phyloP scores from a whole-genome alignment of 192 early-diverging fungal genomes.

The Mortierella hygrophila region DNA sequence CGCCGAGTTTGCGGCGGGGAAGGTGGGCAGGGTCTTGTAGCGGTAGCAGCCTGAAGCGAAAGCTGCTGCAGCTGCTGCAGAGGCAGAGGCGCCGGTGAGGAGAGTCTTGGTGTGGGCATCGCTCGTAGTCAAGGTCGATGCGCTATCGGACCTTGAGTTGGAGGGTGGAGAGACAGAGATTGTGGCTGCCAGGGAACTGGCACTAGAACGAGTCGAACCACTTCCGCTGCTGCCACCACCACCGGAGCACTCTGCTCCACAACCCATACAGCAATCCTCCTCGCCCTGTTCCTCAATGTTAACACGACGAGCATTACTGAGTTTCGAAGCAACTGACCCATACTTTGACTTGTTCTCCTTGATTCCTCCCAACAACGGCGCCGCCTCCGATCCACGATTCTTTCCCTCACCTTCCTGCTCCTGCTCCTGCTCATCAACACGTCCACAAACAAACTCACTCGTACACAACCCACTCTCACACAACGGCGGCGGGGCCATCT shows the following conservation, averaged over 20 bases:
- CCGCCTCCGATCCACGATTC: not conserved
- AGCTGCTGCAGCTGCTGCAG: not conserved
- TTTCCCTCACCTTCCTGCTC: not conserved
- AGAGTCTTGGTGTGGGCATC: not conserved
- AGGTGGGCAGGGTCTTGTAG: slow-evolving; percentile 34
- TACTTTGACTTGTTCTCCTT: not conserved
- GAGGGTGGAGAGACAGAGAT: not conserved
- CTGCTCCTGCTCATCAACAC: not conserved
- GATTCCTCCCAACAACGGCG: slow-evolving; percentile 5
- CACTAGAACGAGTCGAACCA: not conserved
- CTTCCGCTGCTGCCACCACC: not conserved
- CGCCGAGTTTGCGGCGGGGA: slow-evolving; percentile 8
- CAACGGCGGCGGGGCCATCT: slow-evolving; percentile 1
- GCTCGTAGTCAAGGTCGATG: not conserved
- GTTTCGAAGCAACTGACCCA: not conserved
- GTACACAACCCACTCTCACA: slow-evolving; percentile 43
- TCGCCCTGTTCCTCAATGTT: not conserved
- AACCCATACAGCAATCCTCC: slow-evolving; percentile 20
- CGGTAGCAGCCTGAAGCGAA: not conserved
- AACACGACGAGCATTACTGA: not conserved
- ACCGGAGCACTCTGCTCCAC: not conserved
- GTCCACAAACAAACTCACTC: slow-evolving; percentile 40
- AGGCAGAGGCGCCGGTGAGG: not conserved
- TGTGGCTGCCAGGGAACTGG: slow-evolving; percentile 9
- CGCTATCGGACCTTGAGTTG: not conserved